These are phyloP conservation scores for Beauveria varroae DNA, from an alignment of 2,329 filamentous ascomycete species.

Conservation along the genomic window DNA sequence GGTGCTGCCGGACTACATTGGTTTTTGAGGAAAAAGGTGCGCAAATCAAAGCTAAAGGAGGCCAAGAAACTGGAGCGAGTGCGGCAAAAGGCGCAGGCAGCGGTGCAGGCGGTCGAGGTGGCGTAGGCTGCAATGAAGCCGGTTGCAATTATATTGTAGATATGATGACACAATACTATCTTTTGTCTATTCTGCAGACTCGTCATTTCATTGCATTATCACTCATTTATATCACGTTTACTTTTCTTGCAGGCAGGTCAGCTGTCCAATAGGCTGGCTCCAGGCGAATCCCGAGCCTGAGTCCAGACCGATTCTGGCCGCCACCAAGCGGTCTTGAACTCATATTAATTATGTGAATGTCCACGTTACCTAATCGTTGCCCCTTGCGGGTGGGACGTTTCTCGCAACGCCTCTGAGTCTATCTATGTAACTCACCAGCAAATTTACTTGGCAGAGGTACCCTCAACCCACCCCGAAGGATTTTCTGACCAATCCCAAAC, in stretches of 20 bases:
- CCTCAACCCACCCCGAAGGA: not conserved
- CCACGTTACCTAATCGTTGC: slow-evolving; percentile 9
- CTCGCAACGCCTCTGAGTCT: not conserved
- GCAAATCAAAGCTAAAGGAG: slow-evolving; percentile 53
- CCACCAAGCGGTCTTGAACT: not conserved
- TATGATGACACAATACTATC: not conserved
- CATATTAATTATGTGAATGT: not conserved
- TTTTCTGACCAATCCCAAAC: slow-evolving; percentile 10
- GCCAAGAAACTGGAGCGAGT: slow-evolving; percentile 34
- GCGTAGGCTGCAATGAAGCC: not conserved
- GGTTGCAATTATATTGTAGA: not conserved
- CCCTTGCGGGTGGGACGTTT: not conserved
- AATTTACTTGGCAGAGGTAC: slow-evolving; percentile 5
- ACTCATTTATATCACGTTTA: not conserved
- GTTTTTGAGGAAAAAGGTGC: slow-evolving; percentile 69
- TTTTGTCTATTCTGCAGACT: not conserved
- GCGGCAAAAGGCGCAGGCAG: slow-evolving; percentile 25
- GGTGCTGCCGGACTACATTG: slow-evolving; percentile 70
- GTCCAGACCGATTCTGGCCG: slow-evolving; percentile 7
- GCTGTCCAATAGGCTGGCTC: not conserved
- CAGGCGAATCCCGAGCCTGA: not conserved
- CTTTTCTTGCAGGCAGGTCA: not conserved
- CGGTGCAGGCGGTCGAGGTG: slow-evolving; percentile 15
- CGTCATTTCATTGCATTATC: not conserved
- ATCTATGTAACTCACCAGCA: not conserved